Percentiles rank a stretch among this genome's conserved stretches.
These are phyloP conservation scores for Suillus luteus DNA, from an alignment of 768 basidiomycete genomes.

Conservation along the genomic window DNA sequence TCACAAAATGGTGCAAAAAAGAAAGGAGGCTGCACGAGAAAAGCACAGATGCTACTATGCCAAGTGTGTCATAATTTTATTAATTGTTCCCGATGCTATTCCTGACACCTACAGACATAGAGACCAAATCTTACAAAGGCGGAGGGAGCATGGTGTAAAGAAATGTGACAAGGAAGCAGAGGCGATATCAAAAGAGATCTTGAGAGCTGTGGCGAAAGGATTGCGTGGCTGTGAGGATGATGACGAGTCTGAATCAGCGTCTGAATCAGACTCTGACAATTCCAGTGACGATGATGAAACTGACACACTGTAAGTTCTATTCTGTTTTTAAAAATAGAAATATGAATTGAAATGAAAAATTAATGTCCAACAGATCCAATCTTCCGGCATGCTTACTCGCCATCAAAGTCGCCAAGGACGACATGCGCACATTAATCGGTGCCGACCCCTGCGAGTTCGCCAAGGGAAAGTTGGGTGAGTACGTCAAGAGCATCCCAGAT, in stretches of 20 bases:
- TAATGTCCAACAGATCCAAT: neutral
- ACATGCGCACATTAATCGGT: neutral
- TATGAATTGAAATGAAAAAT: neutral
- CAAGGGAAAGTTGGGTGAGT: neutral
- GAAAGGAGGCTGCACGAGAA: neutral
- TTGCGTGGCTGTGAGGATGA: neutral
- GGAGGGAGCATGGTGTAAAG: neutral
- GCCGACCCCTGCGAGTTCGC: neutral
- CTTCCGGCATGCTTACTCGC: neutral
- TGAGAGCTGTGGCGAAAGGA: neutral
- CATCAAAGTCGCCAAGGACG: neutral
- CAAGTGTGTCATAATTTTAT: neutral
- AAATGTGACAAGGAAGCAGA: neutral
- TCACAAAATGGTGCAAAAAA: neutral
- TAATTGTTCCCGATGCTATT: neutral
- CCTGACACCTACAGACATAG: neutral
- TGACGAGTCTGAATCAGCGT: neutral
- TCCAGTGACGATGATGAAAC: neutral
- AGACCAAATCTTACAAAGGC: neutral
- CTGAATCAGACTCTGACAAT: neutral
- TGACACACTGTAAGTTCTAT: conserved; percentile 2
- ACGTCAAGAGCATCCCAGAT: neutral
- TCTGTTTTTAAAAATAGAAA: conserved; percentile 1
- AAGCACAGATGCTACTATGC: neutral
- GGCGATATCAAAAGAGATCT: neutral